phyloP scores from a whole-genome alignment of 2,329 filamentous ascomycete species.

The Zymoseptoria crescenta region DNA sequence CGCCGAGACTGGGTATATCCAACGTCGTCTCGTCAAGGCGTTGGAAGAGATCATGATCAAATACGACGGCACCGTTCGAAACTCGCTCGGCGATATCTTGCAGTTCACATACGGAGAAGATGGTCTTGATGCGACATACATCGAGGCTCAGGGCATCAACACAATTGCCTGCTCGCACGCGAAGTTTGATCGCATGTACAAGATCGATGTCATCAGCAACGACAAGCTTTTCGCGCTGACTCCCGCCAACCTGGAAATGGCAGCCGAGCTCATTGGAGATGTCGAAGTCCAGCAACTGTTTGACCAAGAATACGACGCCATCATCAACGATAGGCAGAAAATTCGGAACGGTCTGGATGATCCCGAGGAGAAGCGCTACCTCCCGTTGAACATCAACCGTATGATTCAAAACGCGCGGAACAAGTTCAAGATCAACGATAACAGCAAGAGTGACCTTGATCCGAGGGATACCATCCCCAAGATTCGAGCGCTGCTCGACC shows the following conservation, averaged over 20 bases:
- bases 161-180: conserved; percentile 71
- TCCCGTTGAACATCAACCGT: conserved; percentile 84
- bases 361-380: conserved; percentile 76
- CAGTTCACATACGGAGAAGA: conserved; percentile 98
- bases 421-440: conserved; percentile 82
- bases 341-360: conserved; percentile 66
- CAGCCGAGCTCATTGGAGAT: conserved; percentile 78
- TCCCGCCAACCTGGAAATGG: conserved; percentile 71
- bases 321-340: conserved; percentile 65
- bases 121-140: conserved; percentile 84
- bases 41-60: conserved; percentile 96
- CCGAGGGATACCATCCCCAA: conserved; percentile 79
- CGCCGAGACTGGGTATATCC: conserved; percentile 97
- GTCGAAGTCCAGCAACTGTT: conserved; percentile 78
- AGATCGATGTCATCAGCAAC: conserved; percentile 75
- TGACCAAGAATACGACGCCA: conserved; percentile 77
- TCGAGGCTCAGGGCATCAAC: conserved; percentile 87
- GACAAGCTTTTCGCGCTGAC: conserved; percentile 46
- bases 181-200: conserved; percentile 73
- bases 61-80: conserved; percentile 94
- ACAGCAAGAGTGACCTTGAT: conserved; percentile 78
- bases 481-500: conserved; percentile 65
- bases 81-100: conserved; percentile 91
- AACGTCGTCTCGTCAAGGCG: conserved; percentile 95
- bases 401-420: conserved; percentile 86